A percentile compares a stretch with the other conserved stretches of the same genome.
Evolutionary conservation across 2,329 filamentous ascomycete species (phyloP).

Genomic region (Ophiognomonia clavigignenti-juglandacearum): DNA sequence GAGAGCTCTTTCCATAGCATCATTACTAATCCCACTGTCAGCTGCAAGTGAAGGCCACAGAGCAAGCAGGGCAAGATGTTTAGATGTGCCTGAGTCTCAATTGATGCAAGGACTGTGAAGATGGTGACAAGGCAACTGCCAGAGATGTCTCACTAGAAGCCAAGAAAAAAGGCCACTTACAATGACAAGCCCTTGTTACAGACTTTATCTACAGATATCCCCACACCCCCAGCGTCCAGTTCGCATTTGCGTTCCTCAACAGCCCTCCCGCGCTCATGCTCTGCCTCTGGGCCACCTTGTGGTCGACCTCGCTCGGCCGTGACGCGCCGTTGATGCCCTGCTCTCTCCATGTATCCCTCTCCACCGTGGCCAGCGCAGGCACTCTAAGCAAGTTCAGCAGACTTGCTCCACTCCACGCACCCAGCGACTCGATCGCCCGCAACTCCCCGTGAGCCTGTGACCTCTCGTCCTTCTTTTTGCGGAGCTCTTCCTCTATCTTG

Average conservation of each 20-base stretch:
- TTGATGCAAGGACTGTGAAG: neutral
- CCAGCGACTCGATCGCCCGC: conserved; percentile 63
- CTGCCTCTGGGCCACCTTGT: conserved; percentile 55
- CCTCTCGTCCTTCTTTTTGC: conserved; percentile 36
- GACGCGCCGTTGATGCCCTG: conserved; percentile 61
- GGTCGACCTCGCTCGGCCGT: conserved; percentile 53
- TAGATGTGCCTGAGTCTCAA: neutral
- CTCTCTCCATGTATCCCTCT: conserved; percentile 66
- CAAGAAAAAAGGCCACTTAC: neutral
- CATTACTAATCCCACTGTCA: neutral
- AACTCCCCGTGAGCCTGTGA: conserved; percentile 51
- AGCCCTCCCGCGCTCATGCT: conserved; percentile 57
- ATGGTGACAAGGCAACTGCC: neutral
- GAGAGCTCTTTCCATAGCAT: neutral
- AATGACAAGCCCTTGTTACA: neutral
- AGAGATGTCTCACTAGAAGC: neutral
- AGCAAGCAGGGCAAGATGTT: neutral
- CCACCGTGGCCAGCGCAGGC: conserved; percentile 63
- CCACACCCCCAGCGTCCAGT: conserved; percentile 62
- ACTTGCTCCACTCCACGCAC: conserved; percentile 71
- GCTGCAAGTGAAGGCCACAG: neutral
- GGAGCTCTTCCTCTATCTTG: conserved; percentile 52
- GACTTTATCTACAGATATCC: conserved; percentile 31
- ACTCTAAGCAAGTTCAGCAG: conserved; percentile 64
- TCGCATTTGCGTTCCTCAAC: conserved; percentile 37